Conservation (phyloP, 73 alveolate genomes). For the Halteria grandinella region DNA sequence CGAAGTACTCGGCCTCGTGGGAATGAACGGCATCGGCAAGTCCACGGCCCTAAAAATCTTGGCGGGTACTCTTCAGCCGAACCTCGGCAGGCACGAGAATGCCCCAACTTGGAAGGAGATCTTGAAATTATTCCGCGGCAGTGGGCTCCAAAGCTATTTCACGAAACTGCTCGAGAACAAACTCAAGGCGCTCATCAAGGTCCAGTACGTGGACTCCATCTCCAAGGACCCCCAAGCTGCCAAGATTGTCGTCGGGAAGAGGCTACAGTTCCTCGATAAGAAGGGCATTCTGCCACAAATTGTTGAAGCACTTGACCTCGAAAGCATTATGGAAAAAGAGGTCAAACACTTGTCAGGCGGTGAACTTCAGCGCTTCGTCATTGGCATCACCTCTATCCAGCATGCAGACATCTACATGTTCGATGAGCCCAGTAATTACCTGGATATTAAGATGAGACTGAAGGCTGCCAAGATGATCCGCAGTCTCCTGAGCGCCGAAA, state of each 20-base stretch:
- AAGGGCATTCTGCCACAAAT: slow-evolving; percentile 54
- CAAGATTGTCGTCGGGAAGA: slow-evolving; percentile 80
- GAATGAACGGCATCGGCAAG: slow-evolving; percentile 98
- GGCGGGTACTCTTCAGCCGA: slow-evolving; percentile 95
- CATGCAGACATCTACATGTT: slow-evolving; percentile 97
- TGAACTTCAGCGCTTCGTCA: slow-evolving; percentile 97
- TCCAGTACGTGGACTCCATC: slow-evolving; percentile 96
- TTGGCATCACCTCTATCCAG: slow-evolving; percentile 93
- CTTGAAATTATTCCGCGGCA: slow-evolving; percentile 92
- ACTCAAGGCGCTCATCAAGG: slow-evolving; percentile 93
- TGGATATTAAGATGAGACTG: slow-evolving; percentile 95
- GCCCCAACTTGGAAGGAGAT: slow-evolving; percentile 96
- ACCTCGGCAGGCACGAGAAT: slow-evolving; percentile 91
- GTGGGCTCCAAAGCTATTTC: slow-evolving; percentile 93
- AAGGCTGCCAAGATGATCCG: slow-evolving; percentile 93
- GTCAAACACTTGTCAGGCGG: slow-evolving; percentile 96
- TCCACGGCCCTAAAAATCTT: slow-evolving; percentile 94
- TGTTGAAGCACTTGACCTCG: slow-evolving; percentile 73
- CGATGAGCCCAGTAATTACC: slow-evolving; percentile 97
- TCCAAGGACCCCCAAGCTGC: slow-evolving; percentile 77
- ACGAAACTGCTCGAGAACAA: slow-evolving; percentile 88
- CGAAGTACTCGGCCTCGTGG: slow-evolving; percentile 95
- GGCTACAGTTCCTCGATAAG: slow-evolving; percentile 80
- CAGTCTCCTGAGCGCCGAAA: slow-evolving; percentile 75
- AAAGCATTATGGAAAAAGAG: slow-evolving; percentile 88